Evolutionary conservation across 257 asterid genomes (phyloP), one percentile per base, ranked within the genome.

Genomic region (Plantago elongata): DNA sequence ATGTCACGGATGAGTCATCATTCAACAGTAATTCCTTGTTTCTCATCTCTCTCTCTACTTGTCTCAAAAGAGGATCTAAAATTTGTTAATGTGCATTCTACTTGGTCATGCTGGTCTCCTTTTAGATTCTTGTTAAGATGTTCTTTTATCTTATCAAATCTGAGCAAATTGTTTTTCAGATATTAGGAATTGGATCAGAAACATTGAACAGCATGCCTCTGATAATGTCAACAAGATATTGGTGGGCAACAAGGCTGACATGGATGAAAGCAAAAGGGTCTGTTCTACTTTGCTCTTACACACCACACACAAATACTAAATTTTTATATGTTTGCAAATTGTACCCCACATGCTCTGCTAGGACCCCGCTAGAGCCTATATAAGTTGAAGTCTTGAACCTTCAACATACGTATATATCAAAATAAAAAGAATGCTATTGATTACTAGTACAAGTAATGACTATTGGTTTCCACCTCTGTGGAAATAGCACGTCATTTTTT

Each of bases 241-340:
- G 71, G 87, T 83, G 8, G 90, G 90, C 66, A 83, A 83, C 84
- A 83, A 83, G 78, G 90, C 90, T 69, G 90, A 83, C 61, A 83
- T 83, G 90, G 90, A 83, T 58, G 90, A 83, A 80, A 83, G 87
- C 81, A 83, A 78, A 75, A 76, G 90, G 90, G 90, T 84, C 16
- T 75, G 68, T 52, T 52, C 37, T n/a, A 18, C 38, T 22, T 70
- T 52, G 59, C 65, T 45, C 74, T 7, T 11, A 49, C 40, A 34
- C 40, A 5, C 40, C 40, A 34, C 40, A 5, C 40, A 34, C 40
- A 34, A 5, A 34, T 7, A 34, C 40, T n/a, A n/a, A n/a, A 34
- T 7, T 34, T 7, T 34, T 34, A 18, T 4, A 0, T 5, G 5
- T 7, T 3, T 18, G 12, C 7, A 5, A 34, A 5, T 18, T 54